Conservation (phyloP, 2,329 filamentous ascomycete species). For the Penicillium psychrosexuale region DNA sequence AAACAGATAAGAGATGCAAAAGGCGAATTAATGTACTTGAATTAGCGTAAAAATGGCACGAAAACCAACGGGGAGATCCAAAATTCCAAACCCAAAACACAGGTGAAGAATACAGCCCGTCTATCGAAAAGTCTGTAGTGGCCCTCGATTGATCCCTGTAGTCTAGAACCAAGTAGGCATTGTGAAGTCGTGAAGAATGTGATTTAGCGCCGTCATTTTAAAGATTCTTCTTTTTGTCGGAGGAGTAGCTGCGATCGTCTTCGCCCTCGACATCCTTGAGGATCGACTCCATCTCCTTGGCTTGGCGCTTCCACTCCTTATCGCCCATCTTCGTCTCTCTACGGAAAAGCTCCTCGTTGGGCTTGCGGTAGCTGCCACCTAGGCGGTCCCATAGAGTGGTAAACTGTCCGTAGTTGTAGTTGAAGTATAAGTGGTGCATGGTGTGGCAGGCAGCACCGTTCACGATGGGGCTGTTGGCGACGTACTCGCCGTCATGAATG, state of each 20-base stretch:
- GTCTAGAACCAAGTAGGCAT: constrained; percentile 1
- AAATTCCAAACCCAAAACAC: background rate
- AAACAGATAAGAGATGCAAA: constrained; percentile 14
- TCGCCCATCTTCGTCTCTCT: constrained; percentile 82
- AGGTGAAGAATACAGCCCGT: background rate
- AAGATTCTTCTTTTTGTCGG: constrained; percentile 34
- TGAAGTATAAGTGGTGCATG: constrained; percentile 83
- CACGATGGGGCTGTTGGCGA: constrained; percentile 83
- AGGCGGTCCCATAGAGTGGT: constrained; percentile 89
- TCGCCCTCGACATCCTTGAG: constrained; percentile 68
- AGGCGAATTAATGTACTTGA: constrained; percentile 18
- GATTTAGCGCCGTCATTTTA: constrained; percentile 18
- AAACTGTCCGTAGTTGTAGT: constrained; percentile 94
- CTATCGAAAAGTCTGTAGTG: background rate
- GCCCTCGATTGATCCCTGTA: background rate
- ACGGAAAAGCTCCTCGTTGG: constrained; percentile 79
- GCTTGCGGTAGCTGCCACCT: constrained; percentile 80
- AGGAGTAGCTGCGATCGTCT: constrained; percentile 46
- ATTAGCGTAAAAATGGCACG: background rate
- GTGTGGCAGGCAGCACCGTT: constrained; percentile 97
- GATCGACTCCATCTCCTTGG: constrained; percentile 70
- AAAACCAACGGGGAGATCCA: background rate
- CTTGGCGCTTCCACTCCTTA: constrained; percentile 74
- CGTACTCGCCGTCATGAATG: constrained; percentile 94
- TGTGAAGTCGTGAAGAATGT: constrained; percentile 3